Percentiles rank a stretch among this genome's conserved stretches.
Evolutionary conservation across 768 basidiomycete species (phyloP).

Genomic region (Tricholoma bakamatsutake): DNA sequence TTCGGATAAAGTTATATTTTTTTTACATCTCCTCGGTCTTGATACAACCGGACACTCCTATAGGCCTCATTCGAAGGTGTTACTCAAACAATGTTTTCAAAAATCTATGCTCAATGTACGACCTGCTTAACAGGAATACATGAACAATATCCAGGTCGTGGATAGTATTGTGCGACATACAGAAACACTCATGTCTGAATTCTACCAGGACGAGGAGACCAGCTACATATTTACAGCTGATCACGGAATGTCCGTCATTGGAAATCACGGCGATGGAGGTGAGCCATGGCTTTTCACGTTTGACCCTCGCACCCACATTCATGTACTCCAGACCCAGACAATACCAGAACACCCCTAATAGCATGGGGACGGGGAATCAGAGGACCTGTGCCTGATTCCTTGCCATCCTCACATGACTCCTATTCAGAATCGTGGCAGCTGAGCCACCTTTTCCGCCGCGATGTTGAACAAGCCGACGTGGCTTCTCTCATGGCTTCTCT

Average conservation of each 20-base stretch:
- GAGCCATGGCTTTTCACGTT: conserved; percentile 14
- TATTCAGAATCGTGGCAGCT: conserved; percentile 66
- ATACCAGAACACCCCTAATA: conserved; percentile 78
- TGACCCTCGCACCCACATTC: conserved; percentile 1
- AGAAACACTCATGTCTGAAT: conserved; percentile 54
- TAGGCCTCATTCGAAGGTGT: conserved; percentile 70
- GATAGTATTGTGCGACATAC: conserved; percentile 67
- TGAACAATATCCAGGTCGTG: conserved; percentile 77
- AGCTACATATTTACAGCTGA: conserved; percentile 81
- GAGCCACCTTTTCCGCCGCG: conserved; percentile 52
- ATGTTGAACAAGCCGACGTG: conserved; percentile 82
- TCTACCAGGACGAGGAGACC: conserved; percentile 65
- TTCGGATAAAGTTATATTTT: conserved; percentile 63
- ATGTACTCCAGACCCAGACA: conserved; percentile 68
- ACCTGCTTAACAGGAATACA: conserved; percentile 58
- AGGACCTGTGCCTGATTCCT: conserved; percentile 52
- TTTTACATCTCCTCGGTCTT: conserved; percentile 77
- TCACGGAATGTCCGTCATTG: conserved; percentile 85
- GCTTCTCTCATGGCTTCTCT: conserved; percentile 73
- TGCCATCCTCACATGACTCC: conserved; percentile 60
- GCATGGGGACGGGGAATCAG: conserved; percentile 80
- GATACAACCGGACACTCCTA: conserved; percentile 89
- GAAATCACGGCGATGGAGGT: conserved; percentile 89
- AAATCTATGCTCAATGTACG: neutral
- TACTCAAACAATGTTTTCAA: too few species aligned